A percentile compares a stretch with the other conserved stretches of the same genome.
These are phyloP conservation scores for Annulohypoxylon maeteangense DNA, from an alignment of 495 filamentous ascomycete species.

Conservation along the genomic window DNA sequence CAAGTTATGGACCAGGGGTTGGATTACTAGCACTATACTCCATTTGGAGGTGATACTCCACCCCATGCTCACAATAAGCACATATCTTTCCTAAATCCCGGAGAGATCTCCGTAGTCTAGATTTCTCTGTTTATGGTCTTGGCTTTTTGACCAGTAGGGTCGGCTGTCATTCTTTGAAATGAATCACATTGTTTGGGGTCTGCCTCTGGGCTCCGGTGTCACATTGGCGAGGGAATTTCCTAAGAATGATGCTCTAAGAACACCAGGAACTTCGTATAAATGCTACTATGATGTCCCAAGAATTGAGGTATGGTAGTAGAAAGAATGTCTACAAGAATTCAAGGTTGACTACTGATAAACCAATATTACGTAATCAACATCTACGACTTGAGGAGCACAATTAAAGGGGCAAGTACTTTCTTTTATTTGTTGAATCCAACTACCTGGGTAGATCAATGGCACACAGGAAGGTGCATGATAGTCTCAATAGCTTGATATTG, in stretches of 20 bases:
- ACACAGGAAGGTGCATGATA: neutral
- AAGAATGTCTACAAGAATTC: too few relatives aligned
- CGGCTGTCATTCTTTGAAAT: neutral
- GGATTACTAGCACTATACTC: neutral
- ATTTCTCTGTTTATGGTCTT: neutral
- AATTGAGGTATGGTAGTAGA: too few relatives aligned
- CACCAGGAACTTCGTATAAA: neutral
- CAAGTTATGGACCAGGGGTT: neutral
- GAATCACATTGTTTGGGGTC: neutral
- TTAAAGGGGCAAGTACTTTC: too few relatives aligned
- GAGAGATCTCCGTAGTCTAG: neutral
- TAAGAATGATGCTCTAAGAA: neutral
- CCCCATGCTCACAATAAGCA: neutral
- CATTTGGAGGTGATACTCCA: neutral
- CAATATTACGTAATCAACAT: too few relatives aligned
- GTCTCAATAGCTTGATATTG: neutral
- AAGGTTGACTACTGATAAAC: too few relatives aligned
- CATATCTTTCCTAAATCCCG: neutral
- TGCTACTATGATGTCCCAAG: neutral
- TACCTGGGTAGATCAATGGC: too few relatives aligned
- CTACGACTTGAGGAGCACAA: too few relatives aligned
- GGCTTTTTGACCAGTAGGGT: neutral
- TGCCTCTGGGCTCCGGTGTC: neutral
- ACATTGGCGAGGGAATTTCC: too few relatives aligned
- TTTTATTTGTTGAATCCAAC: too few relatives aligned